A percentile compares a stretch with the other conserved stretches of the same genome.
These are phyloP conservation scores for Fusarium luffae DNA, from an alignment of 2,329 filamentous ascomycete species.

Conservation along the genomic window DNA sequence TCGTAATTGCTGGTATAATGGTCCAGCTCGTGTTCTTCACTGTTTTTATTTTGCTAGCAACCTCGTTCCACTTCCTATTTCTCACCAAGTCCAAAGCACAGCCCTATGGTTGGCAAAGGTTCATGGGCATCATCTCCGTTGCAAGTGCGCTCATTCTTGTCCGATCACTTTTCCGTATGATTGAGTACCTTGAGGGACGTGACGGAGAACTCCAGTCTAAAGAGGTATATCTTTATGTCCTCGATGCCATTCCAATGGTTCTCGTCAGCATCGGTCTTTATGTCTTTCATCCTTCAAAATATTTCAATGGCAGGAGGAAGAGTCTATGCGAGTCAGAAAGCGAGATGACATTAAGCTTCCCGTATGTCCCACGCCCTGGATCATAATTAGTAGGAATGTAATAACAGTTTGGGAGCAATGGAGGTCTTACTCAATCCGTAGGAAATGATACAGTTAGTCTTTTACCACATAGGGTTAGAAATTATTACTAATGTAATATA, in stretches of 20 bases:
- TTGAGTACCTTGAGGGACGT: background rate
- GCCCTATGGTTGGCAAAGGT: background rate
- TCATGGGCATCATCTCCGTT: background rate
- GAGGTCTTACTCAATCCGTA: too few relatives aligned
- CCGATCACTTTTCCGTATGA: conserved; percentile 1
- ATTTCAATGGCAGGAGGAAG: background rate
- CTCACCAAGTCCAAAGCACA: background rate
- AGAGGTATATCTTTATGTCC: background rate
- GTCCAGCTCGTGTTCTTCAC: conserved; percentile 4
- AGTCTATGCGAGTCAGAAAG: background rate
- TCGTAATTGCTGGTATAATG: background rate
- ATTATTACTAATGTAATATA: too few relatives aligned
- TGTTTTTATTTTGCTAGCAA: background rate
- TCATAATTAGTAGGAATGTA: too few relatives aligned
- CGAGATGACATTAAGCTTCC: background rate
- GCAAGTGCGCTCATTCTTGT: conserved; percentile 1
- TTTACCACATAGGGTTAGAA: too few relatives aligned
- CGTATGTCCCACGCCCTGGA: background rate
- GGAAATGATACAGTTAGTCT: too few relatives aligned
- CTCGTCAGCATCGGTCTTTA: background rate
- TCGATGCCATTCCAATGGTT: background rate
- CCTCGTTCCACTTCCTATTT: background rate
- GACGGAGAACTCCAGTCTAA: background rate
- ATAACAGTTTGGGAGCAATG: too few relatives aligned
- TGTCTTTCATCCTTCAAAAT: background rate